A percentile compares a stretch with the other conserved stretches of the same genome.
These are phyloP conservation scores for Otatea glauca DNA, from an alignment of 176 grass and related monocot species.

Conservation along the genomic window DNA sequence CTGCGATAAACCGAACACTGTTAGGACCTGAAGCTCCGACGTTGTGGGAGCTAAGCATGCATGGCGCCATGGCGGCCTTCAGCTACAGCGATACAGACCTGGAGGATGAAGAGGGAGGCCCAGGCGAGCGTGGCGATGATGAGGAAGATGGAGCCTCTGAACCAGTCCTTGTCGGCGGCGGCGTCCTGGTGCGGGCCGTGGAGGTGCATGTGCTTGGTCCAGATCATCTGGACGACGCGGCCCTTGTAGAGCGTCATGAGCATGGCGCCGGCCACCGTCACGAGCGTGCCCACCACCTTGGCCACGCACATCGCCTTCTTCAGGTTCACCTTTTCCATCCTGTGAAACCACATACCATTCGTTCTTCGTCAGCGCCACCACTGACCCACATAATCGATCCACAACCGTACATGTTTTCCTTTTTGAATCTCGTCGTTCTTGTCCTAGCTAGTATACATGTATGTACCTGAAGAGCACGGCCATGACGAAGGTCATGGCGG, in stretches of 20 bases:
- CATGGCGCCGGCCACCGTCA: slow-evolving; percentile 96
- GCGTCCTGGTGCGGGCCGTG: slow-evolving; percentile 33
- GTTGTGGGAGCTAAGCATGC: not conserved
- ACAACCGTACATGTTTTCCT: not conserved
- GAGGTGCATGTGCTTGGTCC: slow-evolving; percentile 64
- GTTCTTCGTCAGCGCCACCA: slow-evolving; percentile 4
- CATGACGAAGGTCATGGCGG: slow-evolving; percentile 94
- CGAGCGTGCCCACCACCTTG: slow-evolving; percentile 83
- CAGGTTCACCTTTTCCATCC: slow-evolving; percentile 94
- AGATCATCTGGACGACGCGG: slow-evolving; percentile 75
- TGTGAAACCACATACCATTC: slow-evolving; percentile 28
- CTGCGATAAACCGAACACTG: slow-evolving; percentile 31
- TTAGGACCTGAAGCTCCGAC: not conserved
- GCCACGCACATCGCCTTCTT: slow-evolving; percentile 89
- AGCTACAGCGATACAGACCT: slow-evolving; percentile 46
- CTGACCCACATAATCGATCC: not conserved
- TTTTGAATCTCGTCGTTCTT: not conserved
- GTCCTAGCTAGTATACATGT: not conserved
- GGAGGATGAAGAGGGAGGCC: slow-evolving; percentile 95
- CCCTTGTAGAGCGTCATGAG: slow-evolving; percentile 99
- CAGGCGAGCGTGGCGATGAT: slow-evolving; percentile 94
- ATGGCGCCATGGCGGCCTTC: not conserved
- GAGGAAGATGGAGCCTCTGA: slow-evolving; percentile 91
- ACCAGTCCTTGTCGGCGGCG: slow-evolving; percentile 79
- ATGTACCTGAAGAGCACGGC: slow-evolving; percentile 82